A percentile compares a stretch with the other conserved stretches of the same genome.
phyloP scores from a whole-genome alignment of 805 yeast species.

The Monosporozyma servazzii region DNA sequence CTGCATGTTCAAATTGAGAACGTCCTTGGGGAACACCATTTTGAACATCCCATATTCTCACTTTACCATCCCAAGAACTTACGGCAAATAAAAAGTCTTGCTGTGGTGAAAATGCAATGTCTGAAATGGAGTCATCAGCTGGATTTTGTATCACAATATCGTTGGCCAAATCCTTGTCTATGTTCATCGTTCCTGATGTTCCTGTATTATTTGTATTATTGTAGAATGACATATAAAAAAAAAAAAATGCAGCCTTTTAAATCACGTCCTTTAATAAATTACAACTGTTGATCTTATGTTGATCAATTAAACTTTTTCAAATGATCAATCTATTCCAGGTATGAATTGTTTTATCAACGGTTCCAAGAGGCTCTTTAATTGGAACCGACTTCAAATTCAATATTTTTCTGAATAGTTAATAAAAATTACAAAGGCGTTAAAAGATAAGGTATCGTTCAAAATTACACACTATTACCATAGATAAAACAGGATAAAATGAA shows the following conservation, averaged over 20 bases:
- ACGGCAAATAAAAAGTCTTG: slow-evolving; percentile 69
- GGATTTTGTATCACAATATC: slow-evolving; percentile 67
- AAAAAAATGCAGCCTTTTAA: not conserved
- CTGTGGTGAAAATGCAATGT: slow-evolving; percentile 75
- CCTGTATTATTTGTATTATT: slow-evolving; percentile 4
- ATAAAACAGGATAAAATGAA: not conserved
- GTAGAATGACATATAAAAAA: not conserved
- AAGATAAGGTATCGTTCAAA: not conserved
- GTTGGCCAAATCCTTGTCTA: slow-evolving; percentile 40
- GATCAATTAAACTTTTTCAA: not conserved
- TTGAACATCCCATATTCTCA: slow-evolving; percentile 80
- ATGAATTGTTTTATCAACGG: not conserved
- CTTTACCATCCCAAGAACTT: slow-evolving; percentile 92
- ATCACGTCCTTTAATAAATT: not conserved
- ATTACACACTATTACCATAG: not conserved
- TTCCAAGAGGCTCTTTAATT: not conserved
- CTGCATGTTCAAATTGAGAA: slow-evolving; percentile 84
- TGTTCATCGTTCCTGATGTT: slow-evolving; percentile 21
- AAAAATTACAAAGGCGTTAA: not conserved
- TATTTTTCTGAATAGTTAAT: not conserved
- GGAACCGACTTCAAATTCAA: not conserved
- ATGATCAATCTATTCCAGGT: not conserved
- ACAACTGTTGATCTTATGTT: not conserved
- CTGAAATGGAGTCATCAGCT: slow-evolving; percentile 87
- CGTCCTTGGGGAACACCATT: slow-evolving; percentile 78